Base-by-base conservation (phyloP, 805 yeast genomes). In the Monosporozyma unispora region DNA sequence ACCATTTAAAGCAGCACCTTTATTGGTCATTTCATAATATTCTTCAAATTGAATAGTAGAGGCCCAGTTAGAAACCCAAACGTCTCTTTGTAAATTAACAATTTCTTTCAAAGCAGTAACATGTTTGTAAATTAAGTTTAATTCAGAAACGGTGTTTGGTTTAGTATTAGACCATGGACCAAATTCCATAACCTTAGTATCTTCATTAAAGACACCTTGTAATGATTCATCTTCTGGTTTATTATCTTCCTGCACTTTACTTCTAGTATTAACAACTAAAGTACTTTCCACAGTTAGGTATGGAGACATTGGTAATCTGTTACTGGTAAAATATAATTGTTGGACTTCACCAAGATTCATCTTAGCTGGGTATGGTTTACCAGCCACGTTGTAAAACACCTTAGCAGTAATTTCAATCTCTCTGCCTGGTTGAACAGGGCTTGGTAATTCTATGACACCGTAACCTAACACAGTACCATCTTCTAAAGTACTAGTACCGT, bases 11-110 rank as follows among this genome's bases (percentile, higher is more conserved):
- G 72, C 70, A 2, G 95, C 95, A 28, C 84, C 97, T 41, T 71
- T 73, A 62, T 93, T 89, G 46, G 81, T 74, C 33, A 89, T 58
- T 69, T 88, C 91, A 64, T 88, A 90, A 61, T 82, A 81, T 63
- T 93, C 98, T 62, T 89, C 96, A 53, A 88, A 73, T 64, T 87
- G 77, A 51, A 84, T 61, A 47, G 86, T 67, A 57, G 80, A 63
- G 55, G 88, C 78, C 87, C 88, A 76, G 54, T 89, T 96, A 2
- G 96, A 91, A 47, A 90, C 72, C 97, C 98, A 91, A 47, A 86
- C 66, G 45, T 84, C 85, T 62, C 97, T 78, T 51, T 78, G 72
- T 52, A 88, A 73, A 51, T 70, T 73, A 54, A 75, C 72, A 22
- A 81, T 85, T 54, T 77, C 75, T 18, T 81, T 69, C 49, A 88